phyloP scores from a whole-genome alignment of 2,329 filamentous ascomycete genomes.

The Didymella pinodella region DNA sequence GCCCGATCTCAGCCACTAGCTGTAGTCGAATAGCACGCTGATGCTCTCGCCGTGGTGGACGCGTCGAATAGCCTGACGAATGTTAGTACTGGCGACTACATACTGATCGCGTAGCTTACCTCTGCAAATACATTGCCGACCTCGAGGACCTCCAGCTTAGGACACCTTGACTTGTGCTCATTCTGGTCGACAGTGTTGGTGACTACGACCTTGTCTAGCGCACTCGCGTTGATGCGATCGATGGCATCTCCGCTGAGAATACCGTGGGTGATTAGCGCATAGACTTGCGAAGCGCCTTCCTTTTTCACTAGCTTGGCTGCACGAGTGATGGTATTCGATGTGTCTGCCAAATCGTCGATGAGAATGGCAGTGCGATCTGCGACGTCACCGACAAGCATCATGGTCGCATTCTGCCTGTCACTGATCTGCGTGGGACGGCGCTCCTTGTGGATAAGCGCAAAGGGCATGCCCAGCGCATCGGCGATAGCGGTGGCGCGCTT shows the following conservation, averaged over 20 bases:
- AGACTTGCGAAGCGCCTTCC: constrained; percentile 86
- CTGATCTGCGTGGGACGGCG: constrained; percentile 86
- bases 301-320: constrained; percentile 97
- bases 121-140: constrained; percentile 90
- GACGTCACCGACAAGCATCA: constrained; percentile 94
- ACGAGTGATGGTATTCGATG: constrained; percentile 94
- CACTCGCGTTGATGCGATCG: constrained; percentile 89
- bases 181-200: constrained; percentile 94
- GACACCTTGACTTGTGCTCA: constrained; percentile 77
- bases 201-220: constrained; percentile 90
- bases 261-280: constrained; percentile 92
- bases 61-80: constrained; percentile 76
- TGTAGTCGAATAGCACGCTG: constrained; percentile 90
- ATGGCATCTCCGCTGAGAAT: constrained; percentile 96
- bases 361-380: constrained; percentile 83
- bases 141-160: constrained; percentile 91
- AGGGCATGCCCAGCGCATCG: constrained; percentile 90
- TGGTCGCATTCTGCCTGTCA: constrained; percentile 80
- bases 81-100: neutral
- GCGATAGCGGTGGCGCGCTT: constrained; percentile 96
- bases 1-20: constrained; percentile 56
- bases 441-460: constrained; percentile 98
- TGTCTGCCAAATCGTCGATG: constrained; percentile 93
- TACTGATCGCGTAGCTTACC: constrained; percentile 53
- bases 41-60: constrained; percentile 99